Conservation (phyloP, 768 basidiomycete species). For the Russula emetica region DNA sequence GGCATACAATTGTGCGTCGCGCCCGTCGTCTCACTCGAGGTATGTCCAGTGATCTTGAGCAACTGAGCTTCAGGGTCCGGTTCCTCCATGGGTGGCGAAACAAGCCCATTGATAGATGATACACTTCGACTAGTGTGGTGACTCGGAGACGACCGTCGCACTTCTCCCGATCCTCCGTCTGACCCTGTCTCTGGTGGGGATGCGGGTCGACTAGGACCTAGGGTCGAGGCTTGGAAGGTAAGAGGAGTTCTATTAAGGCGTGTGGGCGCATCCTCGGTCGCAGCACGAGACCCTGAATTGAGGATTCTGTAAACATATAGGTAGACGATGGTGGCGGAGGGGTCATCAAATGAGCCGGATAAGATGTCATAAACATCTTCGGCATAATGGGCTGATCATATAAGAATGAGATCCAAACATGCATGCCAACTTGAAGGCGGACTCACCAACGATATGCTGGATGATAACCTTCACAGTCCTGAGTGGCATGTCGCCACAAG, state of each 20-base stretch:
- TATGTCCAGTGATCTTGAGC: constrained; percentile 77
- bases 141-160: constrained; percentile 55
- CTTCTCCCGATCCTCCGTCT: constrained; percentile 43
- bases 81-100: constrained; percentile 60
- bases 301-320: constrained; percentile 91
- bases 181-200: constrained; percentile 61
- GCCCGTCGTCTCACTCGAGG: constrained; percentile 83
- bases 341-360: constrained; percentile 86
- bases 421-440: background rate
- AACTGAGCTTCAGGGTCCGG: constrained; percentile 85
- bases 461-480: constrained; percentile 98
- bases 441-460: constrained; percentile 92
- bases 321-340: constrained; percentile 96
- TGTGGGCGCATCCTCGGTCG: constrained; percentile 39
- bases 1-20: constrained; percentile 57
- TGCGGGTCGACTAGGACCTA: constrained; percentile 61
- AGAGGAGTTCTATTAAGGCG: constrained; percentile 35
- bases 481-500: constrained; percentile 96
- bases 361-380: constrained; percentile 90
- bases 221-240: constrained; percentile 48
- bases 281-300: constrained; percentile 53
- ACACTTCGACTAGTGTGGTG: constrained; percentile 65
- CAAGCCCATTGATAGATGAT: constrained; percentile 57
- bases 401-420: constrained; percentile 25
- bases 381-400: constrained; percentile 63